Percentiles rank a stretch among this genome's conserved stretches.
phyloP scores from a whole-genome alignment of 257 asterid species.

The Solanum verrucosum region DNA sequence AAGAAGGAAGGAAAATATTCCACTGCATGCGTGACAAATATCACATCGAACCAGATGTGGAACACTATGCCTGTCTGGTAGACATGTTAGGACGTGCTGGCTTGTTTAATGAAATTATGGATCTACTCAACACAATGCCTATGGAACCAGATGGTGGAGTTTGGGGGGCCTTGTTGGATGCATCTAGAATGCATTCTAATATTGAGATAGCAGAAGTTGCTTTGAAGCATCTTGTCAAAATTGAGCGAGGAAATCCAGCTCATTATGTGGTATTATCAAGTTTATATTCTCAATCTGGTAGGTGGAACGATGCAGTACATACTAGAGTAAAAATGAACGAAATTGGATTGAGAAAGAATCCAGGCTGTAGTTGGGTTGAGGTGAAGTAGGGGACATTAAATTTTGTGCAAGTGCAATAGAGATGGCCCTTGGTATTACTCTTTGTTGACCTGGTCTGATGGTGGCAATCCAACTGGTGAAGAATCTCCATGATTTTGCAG shows the following conservation, averaged over 20 bases:
- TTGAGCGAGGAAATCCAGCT: constrained; percentile 9
- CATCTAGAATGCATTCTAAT: constrained; percentile 8
- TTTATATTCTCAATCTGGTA: constrained; percentile 16
- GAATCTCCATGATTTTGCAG: background rate
- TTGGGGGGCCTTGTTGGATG: constrained; percentile 20
- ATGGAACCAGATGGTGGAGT: constrained; percentile 18
- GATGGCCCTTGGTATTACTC: background rate
- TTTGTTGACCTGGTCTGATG: too few relatives aligned
- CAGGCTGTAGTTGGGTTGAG: constrained; percentile 24
- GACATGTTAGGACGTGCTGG: constrained; percentile 23
- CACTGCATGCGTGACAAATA: constrained; percentile 6
- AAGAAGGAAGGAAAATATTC: constrained; percentile 8
- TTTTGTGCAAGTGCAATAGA: background rate
- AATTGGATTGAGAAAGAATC: constrained; percentile 12
- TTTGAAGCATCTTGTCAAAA: constrained; percentile 1
- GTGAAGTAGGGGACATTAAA: background rate
- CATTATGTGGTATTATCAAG: constrained; percentile 15
- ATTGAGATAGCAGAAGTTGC: constrained; percentile 11
- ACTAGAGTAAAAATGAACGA: constrained; percentile 10
- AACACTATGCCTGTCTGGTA: constrained; percentile 18
- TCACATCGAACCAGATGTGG: constrained; percentile 2
- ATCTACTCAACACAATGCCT: constrained; percentile 12
- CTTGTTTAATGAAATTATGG: constrained; percentile 9
- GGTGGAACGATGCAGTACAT: constrained; percentile 12
- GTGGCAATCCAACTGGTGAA: background rate